These are phyloP conservation scores for Tillandsia fasciculata DNA, from an alignment of 176 grass and related monocot species.

Conservation along the genomic window DNA sequence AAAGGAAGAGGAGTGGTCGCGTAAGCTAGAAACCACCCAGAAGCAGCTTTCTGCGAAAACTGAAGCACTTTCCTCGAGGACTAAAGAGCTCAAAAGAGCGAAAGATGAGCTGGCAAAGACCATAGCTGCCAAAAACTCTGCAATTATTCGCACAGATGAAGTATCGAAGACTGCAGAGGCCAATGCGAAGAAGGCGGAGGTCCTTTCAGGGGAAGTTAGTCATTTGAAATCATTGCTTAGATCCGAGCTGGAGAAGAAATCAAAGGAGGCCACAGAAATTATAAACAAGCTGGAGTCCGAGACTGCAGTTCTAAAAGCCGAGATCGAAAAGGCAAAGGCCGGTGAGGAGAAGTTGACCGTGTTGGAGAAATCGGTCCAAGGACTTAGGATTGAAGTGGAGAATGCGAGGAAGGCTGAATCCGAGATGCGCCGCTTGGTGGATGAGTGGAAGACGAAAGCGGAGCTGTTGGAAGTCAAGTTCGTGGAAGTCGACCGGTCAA, in stretches of 20 bases:
- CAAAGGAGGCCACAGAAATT: constrained; percentile 26
- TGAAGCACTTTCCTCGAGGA: constrained; percentile 23
- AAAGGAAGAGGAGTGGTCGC: constrained; percentile 52
- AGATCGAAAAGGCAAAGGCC: constrained; percentile 34
- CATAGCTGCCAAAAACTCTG: constrained; percentile 29
- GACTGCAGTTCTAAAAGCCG: constrained; percentile 12
- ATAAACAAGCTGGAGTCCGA: constrained; percentile 34
- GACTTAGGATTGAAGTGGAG: constrained; percentile 47
- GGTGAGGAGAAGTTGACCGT: constrained; percentile 32
- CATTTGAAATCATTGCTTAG: constrained; percentile 31
- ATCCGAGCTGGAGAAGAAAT: constrained; percentile 29
- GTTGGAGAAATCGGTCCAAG: constrained; percentile 26
- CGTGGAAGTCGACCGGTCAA: constrained; percentile 16
- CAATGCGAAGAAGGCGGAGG: constrained; percentile 35
- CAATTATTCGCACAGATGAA: constrained; percentile 30
- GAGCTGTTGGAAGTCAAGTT: constrained; percentile 29
- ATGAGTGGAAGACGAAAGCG: constrained; percentile 44
- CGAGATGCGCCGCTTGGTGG: constrained; percentile 31
- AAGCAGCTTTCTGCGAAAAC: constrained; percentile 50
- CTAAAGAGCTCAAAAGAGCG: constrained; percentile 42
- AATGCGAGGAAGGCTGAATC: constrained; percentile 48
- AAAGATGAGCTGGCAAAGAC: constrained; percentile 41
- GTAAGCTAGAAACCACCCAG: constrained; percentile 26
- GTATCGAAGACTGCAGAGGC: constrained; percentile 25
- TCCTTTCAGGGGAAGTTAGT: constrained; percentile 26